phyloP scores from a whole-genome alignment of 2,329 filamentous ascomycete genomes.

The Aspergillus pseudonomiae region DNA sequence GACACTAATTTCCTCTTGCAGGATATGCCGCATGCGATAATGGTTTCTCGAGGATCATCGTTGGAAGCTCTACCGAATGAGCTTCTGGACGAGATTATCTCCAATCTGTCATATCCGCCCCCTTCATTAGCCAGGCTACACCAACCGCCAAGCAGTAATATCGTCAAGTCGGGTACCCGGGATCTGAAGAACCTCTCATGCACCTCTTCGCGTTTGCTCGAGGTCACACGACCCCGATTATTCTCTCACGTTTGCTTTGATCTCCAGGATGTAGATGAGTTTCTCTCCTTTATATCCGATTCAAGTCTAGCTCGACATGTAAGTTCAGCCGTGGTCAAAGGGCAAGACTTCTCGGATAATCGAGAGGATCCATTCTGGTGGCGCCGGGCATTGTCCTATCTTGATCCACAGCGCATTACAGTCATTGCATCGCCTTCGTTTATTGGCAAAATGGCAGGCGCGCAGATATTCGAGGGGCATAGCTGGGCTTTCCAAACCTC shows the following conservation, averaged over 20 bases:
- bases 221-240: constrained; percentile 56
- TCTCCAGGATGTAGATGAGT: constrained; percentile 35
- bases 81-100: constrained; percentile 61
- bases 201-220: constrained; percentile 58
- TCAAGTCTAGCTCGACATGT: constrained; percentile 44
- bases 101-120: constrained; percentile 54
- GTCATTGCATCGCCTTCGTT: constrained; percentile 65
- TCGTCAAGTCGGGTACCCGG: constrained; percentile 43
- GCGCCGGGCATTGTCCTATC: constrained; percentile 56
- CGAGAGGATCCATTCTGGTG: constrained; percentile 51
- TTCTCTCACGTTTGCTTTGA: constrained; percentile 58
- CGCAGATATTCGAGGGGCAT: constrained; percentile 60
- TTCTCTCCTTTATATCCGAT: constrained; percentile 42
- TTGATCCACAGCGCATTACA: constrained; percentile 59
- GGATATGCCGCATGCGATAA: constrained; percentile 13
- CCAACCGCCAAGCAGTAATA: constrained; percentile 51
- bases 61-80: constrained; percentile 61
- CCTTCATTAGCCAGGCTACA: constrained; percentile 55
- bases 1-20: constrained; percentile 9
- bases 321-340: constrained; percentile 52
- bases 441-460: constrained; percentile 63
- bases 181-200: constrained; percentile 60
- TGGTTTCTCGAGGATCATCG: constrained; percentile 23
- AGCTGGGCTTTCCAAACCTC: constrained; percentile 66
- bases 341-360: constrained; percentile 45